Evolutionary conservation across 106 monocot species (phyloP), one percentile per base, ranked within the genome.

Genomic region (Phalaenopsis equestris): DNA sequence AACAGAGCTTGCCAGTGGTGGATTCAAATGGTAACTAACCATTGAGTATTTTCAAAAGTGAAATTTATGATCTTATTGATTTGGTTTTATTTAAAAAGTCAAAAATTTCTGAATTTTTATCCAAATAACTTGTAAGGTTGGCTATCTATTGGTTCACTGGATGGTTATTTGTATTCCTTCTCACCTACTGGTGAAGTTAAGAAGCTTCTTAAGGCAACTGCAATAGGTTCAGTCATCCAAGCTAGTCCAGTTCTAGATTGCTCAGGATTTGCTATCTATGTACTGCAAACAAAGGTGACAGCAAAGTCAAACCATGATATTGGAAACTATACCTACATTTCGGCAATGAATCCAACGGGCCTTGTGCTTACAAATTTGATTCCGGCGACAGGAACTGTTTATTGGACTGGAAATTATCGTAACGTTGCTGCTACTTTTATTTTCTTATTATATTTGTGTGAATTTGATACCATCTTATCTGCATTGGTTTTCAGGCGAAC

Each of bases 141-240:
- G 96, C 82, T 90, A 42, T 96, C 96, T 2, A 84, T 96, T 87
- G 93, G 91, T n/a, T 93, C 96, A 57, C 68, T 94, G 82, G 96
- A 96, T 83, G 96, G 96, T 17, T 85, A 61, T 72, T 84, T 96
- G 8, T 96, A 96, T 84, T 91, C 96, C 73, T 75, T 93, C 61
- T 93, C 96, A 19, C 93, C 93, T 79, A 79, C 46, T 78, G 96
- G 93, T 16, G 87, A 86, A 77, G 56, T 84, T 79, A 87, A 73
- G 84, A 91, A 93, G 79, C 87, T 87, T 68, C 85, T 93, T 42
- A 79, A 87, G 73, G 43, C 77, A 83, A 89, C 85, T 81, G 88
- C 94, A 41, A 4, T 21, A 65, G 76, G 90, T 80, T 91, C 96
- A 47, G 91, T 89, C 3, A 87, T 94, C 73, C 87, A 83, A 82